Evolutionary conservation across 345 rosid species (phyloP).

Genomic region (Rubroshorea leprosula): DNA sequence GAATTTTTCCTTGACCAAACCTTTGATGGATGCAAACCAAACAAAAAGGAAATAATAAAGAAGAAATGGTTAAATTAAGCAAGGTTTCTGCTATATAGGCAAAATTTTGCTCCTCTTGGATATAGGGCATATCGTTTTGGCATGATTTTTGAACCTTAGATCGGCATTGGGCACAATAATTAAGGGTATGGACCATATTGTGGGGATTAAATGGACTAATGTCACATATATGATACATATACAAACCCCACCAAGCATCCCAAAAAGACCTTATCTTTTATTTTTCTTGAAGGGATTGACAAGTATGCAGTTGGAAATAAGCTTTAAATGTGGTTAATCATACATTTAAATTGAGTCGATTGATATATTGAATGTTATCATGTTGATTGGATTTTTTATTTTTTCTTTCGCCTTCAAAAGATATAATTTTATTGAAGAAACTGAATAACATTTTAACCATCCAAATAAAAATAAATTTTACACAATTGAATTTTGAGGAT

Average conservation of each 20-base stretch:
- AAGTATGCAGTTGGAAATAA: slow-evolving; percentile 14
- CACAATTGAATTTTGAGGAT: slow-evolving; percentile 3
- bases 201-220: slow-evolving; percentile 32
- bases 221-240: slow-evolving; percentile 24
- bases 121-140: slow-evolving; percentile 21
- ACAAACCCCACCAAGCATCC: slow-evolving; percentile 13
- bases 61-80: background rate
- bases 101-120: background rate
- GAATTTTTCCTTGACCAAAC: no score
- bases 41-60: background rate
- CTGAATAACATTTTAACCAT: no score
- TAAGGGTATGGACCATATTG: slow-evolving; percentile 21
- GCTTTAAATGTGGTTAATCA: slow-evolving; percentile 12
- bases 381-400: no score
- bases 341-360: no score
- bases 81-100: background rate
- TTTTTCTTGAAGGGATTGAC: slow-evolving; percentile 15
- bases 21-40: no score
- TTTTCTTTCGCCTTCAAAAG: no score
- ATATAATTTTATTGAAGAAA: no score
- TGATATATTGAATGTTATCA: no score
- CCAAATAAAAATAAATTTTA: no score
- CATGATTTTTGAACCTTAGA: slow-evolving; percentile 27
- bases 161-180: slow-evolving; percentile 27
- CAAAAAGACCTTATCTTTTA: slow-evolving; percentile 25